Percentiles rank a stretch among this genome's conserved stretches.
These are phyloP conservation scores for Chlorella sorokiniana DNA, from an alignment of 139 green algal species.

Conservation along the genomic window DNA sequence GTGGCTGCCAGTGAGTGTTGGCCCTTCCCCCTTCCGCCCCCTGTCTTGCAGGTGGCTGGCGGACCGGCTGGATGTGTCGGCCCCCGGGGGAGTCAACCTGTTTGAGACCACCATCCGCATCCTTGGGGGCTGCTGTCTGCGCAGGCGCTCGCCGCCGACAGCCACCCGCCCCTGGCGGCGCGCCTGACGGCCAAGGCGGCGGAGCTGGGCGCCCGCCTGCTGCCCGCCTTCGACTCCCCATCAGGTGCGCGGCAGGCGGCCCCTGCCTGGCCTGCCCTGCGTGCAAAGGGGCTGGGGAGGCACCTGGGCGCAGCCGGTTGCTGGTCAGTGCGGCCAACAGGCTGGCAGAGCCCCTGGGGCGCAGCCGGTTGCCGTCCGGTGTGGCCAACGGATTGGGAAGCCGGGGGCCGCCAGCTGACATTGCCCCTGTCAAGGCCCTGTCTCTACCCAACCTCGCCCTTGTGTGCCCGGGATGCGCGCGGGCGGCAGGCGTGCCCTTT, in stretches of 20 bases:
- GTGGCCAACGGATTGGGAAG: too few species aligned
- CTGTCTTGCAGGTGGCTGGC: slow-evolving; percentile 12
- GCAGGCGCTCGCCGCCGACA: slow-evolving; percentile 63
- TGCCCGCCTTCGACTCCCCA: slow-evolving; percentile 41
- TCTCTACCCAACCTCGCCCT: too few species aligned
- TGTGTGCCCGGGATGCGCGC: not conserved
- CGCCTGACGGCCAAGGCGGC: slow-evolving; percentile 41
- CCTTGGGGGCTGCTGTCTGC: slow-evolving; percentile 87
- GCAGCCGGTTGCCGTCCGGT: too few species aligned
- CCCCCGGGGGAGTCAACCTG: slow-evolving; percentile 61
- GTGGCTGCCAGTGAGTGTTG: not conserved
- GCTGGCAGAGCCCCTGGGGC: too few species aligned
- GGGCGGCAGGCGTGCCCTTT: slow-evolving; percentile 50
- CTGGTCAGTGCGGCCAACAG: too few species aligned
- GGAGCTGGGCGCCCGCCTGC: slow-evolving; percentile 51
- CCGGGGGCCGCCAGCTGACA: too few species aligned
- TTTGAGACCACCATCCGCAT: slow-evolving; percentile 96
- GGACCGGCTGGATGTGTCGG: slow-evolving; percentile 10
- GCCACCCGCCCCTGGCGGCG: not conserved
- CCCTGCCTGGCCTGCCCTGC: not conserved
- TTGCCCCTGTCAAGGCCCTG: too few species aligned
- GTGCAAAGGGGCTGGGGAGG: too few species aligned
- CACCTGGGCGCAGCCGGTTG: too few species aligned
- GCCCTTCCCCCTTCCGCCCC: not conserved
- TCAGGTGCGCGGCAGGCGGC: slow-evolving; percentile 25